Base-by-base conservation (phyloP, 2,329 filamentous ascomycete species). In the Arthrobotrys iridis region DNA sequence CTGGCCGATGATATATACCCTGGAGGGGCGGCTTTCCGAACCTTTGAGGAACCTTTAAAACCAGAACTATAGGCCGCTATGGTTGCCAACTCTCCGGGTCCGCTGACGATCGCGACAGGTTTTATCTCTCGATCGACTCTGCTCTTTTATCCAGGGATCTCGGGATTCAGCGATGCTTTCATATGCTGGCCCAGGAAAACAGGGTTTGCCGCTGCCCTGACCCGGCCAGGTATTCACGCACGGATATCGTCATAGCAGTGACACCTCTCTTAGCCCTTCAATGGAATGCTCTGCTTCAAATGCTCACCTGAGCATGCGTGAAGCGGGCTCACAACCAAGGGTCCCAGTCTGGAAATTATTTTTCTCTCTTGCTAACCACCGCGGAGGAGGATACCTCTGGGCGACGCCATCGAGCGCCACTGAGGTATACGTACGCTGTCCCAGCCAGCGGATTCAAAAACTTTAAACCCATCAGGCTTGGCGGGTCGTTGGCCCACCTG, bases 231-330 rank as follows among this genome's bases (percentile, higher is more conserved):
- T 30, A 26, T 37, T 15, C 30, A 46, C 22, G 15, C 55, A 46
- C 35, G 45, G 11, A 73, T 73, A 73, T 65, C 67, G 67, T 73
- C 67, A 73, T 73, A 65, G 48, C 22, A 50, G 41, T 33, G 30
- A 41, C 59, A 60, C 37, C 18, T 55, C 35, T n/a, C n/a, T n/a
- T 28, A 24, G 13, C 18, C 13, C 52, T 20, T 46, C 50, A 18
- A 48, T 48, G 64, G 52, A 60, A 60, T 70, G 64, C 30, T 40
- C 37, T 40, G 63, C 48, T 67, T 28, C 18, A 33, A 28, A 50
- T 30, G 22, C 40, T 52, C 48, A 40, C 40, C 37, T 59, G 55
- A 43, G 55, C 55, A 41, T 43, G 20, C 28, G 15, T 18, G n/a
- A 13, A 11, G 15, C 35, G 24, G 48, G 26, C 41, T 43, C 26